A percentile compares a stretch with the other conserved stretches of the same genome.
phyloP scores from a whole-genome alignment of 176 grass and related monocot species.

The Oryza punctata region DNA sequence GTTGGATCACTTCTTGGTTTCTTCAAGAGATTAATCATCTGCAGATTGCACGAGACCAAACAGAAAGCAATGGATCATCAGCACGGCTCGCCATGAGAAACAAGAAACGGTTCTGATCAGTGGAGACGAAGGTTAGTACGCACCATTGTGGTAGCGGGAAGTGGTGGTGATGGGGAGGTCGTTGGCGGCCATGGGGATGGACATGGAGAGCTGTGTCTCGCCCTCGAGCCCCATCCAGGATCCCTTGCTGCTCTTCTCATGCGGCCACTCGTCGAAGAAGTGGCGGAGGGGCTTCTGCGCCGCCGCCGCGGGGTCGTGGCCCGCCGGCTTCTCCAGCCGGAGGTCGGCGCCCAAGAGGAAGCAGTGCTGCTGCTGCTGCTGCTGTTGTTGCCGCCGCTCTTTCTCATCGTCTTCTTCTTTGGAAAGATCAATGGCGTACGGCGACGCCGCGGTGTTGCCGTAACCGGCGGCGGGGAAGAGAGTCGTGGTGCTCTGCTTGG shows the following conservation, averaged over 20 bases:
- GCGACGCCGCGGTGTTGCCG: constrained; percentile 20
- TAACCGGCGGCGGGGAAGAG: constrained; percentile 45
- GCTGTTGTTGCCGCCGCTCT: constrained; percentile 36
- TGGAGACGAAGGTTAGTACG: not conserved
- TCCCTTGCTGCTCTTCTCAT: constrained; percentile 53
- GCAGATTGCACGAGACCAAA: not conserved
- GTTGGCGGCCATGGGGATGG: constrained; percentile 57
- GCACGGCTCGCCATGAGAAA: not conserved
- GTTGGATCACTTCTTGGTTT: not conserved
- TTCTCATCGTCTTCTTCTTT: constrained; percentile 48
- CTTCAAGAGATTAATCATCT: constrained; percentile 35
- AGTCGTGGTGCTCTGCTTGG: constrained; percentile 14
- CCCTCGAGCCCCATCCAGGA: constrained; percentile 73
- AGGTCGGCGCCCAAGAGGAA: constrained; percentile 81
- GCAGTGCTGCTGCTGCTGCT: constrained; percentile 94
- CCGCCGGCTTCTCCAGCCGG: constrained; percentile 62
- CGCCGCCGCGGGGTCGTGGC: constrained; percentile 5
- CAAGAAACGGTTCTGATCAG: not conserved
- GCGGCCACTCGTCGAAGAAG: constrained; percentile 91
- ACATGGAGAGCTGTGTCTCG: constrained; percentile 74
- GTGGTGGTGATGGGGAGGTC: constrained; percentile 61
- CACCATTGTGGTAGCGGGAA: constrained; percentile 49
- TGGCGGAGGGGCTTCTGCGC: constrained; percentile 71
- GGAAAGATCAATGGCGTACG: constrained; percentile 28
- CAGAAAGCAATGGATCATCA: not conserved